Conservation (phyloP, 2,329 filamentous ascomycete genomes). For the Fonsecaea pedrosoi region DNA sequence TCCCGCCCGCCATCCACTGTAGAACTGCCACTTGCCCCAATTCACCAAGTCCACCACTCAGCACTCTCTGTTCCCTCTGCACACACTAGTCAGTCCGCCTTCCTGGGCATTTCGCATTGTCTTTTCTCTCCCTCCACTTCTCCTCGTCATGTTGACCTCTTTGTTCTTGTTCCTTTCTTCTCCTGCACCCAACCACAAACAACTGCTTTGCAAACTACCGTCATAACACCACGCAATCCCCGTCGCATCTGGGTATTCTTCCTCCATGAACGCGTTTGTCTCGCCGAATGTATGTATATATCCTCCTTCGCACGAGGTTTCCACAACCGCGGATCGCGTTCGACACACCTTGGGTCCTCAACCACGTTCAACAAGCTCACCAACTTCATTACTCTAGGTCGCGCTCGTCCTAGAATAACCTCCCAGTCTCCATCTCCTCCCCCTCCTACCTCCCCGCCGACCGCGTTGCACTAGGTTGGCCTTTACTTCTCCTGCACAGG, state of each 20-base stretch:
- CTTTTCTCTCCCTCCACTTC: conserved; percentile 24
- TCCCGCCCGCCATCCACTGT: conserved; percentile 21
- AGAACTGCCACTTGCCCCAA: conserved; percentile 17
- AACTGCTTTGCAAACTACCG: conserved; percentile 13
- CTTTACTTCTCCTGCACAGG: conserved; percentile 8
- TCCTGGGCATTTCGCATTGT: conserved; percentile 30
- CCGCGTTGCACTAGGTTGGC: not conserved
- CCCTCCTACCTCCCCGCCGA: conserved; percentile 13
- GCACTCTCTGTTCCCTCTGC: conserved; percentile 18
- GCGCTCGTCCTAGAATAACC: conserved; percentile 18
- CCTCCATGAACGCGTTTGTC: conserved; percentile 35
- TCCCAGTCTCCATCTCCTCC: conserved; percentile 6
- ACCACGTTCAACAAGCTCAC: conserved; percentile 26
- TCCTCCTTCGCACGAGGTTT: conserved; percentile 14
- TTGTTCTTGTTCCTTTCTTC: conserved; percentile 12
- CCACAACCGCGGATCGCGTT: conserved; percentile 27
- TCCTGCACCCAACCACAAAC: conserved; percentile 23
- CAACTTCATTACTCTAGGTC: conserved; percentile 17
- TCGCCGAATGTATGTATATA: conserved; percentile 33
- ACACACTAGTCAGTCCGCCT: conserved; percentile 11
- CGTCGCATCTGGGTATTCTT: conserved; percentile 14
- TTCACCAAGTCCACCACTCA: conserved; percentile 6
- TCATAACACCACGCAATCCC: conserved; percentile 20
- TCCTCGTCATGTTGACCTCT: conserved; percentile 34
- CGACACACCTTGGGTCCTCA: not conserved